These are phyloP conservation scores for Stromatinia cepivora DNA, from an alignment of 2,329 filamentous ascomycete species.

Conservation along the genomic window DNA sequence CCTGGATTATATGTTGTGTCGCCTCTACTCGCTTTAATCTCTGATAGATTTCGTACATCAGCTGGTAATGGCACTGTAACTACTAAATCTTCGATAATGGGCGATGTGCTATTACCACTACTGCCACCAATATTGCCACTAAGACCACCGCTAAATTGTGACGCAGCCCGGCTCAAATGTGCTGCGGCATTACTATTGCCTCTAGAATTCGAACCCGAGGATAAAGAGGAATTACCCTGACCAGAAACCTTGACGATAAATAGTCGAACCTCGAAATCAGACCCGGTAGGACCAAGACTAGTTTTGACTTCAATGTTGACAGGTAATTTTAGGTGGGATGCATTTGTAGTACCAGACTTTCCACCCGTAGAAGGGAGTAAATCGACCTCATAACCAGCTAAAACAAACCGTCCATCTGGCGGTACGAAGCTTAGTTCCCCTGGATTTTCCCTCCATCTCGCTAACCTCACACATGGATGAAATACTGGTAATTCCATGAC, in stretches of 20 bases:
- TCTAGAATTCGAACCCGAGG: slow-evolving; percentile 43
- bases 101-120: slow-evolving; percentile 46
- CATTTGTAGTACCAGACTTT: slow-evolving; percentile 54
- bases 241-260: slow-evolving; percentile 67
- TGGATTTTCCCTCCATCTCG: slow-evolving; percentile 84
- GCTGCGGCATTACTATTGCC: slow-evolving; percentile 41
- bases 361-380: slow-evolving; percentile 70
- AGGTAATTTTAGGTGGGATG: slow-evolving; percentile 71
- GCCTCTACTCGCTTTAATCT: slow-evolving; percentile 77
- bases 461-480: slow-evolving; percentile 89
- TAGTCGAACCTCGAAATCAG: slow-evolving; percentile 86
- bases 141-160: slow-evolving; percentile 47
- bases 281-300: slow-evolving; percentile 69
- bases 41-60: slow-evolving; percentile 77
- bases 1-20: slow-evolving; percentile 80
- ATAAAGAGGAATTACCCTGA: slow-evolving; percentile 43
- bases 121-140: slow-evolving; percentile 44
- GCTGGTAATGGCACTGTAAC: slow-evolving; percentile 78
- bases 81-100: slow-evolving; percentile 71
- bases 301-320: slow-evolving; percentile 81
- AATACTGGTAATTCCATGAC: slow-evolving; percentile 89
- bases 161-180: slow-evolving; percentile 45
- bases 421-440: slow-evolving; percentile 95
- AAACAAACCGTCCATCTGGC: slow-evolving; percentile 88
- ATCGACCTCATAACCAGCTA: slow-evolving; percentile 94